phyloP scores from a whole-genome alignment of 495 filamentous ascomycete genomes.

The Mytilinidion resinicola region DNA sequence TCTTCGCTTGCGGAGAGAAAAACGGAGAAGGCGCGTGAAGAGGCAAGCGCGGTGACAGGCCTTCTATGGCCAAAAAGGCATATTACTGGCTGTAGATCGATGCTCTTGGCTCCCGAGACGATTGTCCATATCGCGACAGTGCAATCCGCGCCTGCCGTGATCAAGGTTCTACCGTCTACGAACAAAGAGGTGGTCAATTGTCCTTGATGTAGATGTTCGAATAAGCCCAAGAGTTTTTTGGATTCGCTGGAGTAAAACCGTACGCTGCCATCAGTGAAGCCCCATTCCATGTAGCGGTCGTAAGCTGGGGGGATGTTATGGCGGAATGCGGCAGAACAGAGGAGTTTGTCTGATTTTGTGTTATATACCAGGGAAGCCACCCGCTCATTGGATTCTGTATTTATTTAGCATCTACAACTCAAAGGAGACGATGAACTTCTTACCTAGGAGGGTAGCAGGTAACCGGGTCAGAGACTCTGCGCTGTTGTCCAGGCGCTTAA shows the following conservation, averaged over 20 bases:
- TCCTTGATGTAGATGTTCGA: constrained; percentile 87
- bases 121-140: constrained; percentile 77
- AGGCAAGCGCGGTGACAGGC: constrained; percentile 71
- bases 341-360: constrained; percentile 68
- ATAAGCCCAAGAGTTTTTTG: constrained; percentile 69
- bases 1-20: constrained; percentile 75
- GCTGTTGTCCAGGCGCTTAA: constrained; percentile 67
- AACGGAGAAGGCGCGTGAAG: constrained; percentile 79
- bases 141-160: constrained; percentile 88
- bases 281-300: constrained; percentile 94
- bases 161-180: constrained; percentile 80
- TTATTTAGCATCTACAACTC: constrained; percentile 15
- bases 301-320: constrained; percentile 81
- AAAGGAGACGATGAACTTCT: constrained; percentile 12
- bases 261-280: constrained; percentile 85
- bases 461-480: constrained; percentile 71
- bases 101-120: constrained; percentile 52
- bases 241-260: constrained; percentile 80
- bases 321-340: constrained; percentile 75
- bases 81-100: constrained; percentile 74
- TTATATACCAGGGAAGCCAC: constrained; percentile 75
- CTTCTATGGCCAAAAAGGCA: constrained; percentile 85
- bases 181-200: constrained; percentile 76
- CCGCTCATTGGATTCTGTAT: constrained; percentile 64
- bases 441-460: constrained; percentile 69